Evolutionary conservation across 1,284 basidiomycete genomes (phyloP), one percentile per base, ranked within the genome.

Genomic region (Rhodotorula sp.): DNA sequence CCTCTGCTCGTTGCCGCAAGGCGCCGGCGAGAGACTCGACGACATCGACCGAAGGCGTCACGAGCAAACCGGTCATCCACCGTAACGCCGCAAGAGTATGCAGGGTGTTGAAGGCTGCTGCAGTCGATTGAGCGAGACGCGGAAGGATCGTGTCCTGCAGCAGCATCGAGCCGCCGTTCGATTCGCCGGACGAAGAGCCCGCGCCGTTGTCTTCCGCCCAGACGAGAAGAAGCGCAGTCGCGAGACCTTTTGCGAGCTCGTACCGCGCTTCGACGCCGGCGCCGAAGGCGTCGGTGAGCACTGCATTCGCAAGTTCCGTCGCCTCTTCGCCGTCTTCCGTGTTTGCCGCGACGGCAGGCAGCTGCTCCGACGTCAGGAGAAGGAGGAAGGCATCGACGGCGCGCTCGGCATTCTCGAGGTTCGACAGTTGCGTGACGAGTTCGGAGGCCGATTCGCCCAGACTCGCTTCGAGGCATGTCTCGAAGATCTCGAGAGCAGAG

Each of bases 151-250:
- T 77, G 52, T 81, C 80, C 15, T 69, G 65, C 14, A 57, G 51
- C 10, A 43, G 8, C 39, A 43, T 56, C 2, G 29, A 21, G 14
- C 31, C 20, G 3, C 23, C 20, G 16, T 15, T 31, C 21, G 20
- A 60, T 20, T 60, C 78, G 68, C 26, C 80, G 77, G 60, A 77
- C 79, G 21, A 75, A 49, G 54, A 5, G 1, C 49, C 34, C 0
- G 57, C 78, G 26, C 69, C 74, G 23, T 75, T 73, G 0, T 73
- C 68, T 0, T 77, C 65, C 47, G 71, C 74, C 59, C 80, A 77
- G 39, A 81, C 68, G 69, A 80, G 81, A 20, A 84, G 69, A 6
- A 80, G 70, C 15, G 82, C 75, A 1, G 83, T 74, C 5, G 83
- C 76, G 29, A 82, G 64, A 21, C 80, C 77, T n/a, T 80, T 72